These are phyloP conservation scores for Colletotrichum tofieldiae DNA, from an alignment of 2,329 filamentous ascomycete genomes.

Conservation along the genomic window DNA sequence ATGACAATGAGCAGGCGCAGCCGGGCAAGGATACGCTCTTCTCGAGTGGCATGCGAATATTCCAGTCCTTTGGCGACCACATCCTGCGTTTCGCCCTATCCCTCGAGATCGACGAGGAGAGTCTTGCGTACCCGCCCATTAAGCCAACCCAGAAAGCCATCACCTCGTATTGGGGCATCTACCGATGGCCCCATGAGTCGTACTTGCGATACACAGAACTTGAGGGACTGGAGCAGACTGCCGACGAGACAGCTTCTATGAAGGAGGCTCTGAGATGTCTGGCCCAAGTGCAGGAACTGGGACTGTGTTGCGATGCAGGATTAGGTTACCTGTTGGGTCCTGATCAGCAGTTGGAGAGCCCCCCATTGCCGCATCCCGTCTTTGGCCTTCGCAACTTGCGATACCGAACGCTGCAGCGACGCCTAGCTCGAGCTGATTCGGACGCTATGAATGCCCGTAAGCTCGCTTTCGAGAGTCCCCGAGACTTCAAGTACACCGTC, in stretches of 20 bases:
- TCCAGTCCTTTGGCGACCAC: conserved; percentile 72
- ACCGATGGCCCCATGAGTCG: conserved; percentile 73
- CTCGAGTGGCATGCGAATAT: conserved; percentile 71
- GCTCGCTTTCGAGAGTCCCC: conserved; percentile 46
- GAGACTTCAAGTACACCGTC: conserved; percentile 51
- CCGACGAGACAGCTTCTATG: conserved; percentile 76
- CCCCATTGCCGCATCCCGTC: conserved; percentile 54
- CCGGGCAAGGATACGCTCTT: conserved; percentile 48
- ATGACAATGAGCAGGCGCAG: conserved; percentile 27
- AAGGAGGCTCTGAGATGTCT: conserved; percentile 72
- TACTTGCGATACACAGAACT: conserved; percentile 74
- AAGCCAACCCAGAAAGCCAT: conserved; percentile 70
- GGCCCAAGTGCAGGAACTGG: conserved; percentile 72
- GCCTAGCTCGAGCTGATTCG: conserved; percentile 10
- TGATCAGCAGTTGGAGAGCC: conserved; percentile 66
- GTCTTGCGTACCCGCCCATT: conserved; percentile 65
- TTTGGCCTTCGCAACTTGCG: conserved; percentile 48
- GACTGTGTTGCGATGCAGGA: conserved; percentile 77
- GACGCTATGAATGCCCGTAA: conserved; percentile 45
- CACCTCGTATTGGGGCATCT: conserved; percentile 75
- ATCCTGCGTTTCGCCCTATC: conserved; percentile 78
- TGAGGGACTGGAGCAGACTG: conserved; percentile 73
- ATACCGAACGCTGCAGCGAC: conserved; percentile 40
- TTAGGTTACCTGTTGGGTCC: conserved; percentile 78
- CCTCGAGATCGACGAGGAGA: conserved; percentile 75